Conservation (phyloP, 2,329 filamentous ascomycete species). For the Pyrenophora graminea region DNA sequence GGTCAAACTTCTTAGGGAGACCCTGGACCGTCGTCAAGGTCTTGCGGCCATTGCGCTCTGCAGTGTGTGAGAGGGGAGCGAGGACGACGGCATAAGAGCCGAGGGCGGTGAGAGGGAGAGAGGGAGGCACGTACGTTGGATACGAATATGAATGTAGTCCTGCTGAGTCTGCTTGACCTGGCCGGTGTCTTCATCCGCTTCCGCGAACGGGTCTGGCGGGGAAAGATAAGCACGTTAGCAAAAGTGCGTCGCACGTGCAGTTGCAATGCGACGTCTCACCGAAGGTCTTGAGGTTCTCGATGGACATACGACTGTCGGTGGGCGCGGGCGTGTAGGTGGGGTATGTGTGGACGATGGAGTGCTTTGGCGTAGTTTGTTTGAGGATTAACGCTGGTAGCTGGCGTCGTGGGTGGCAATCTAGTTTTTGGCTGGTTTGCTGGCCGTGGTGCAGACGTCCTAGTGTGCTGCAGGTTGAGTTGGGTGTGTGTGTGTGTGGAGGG, state of each 20-base stretch:
- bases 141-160: conserved; percentile 99
- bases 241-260: conserved; percentile 1
- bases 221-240: not conserved
- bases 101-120: conserved; percentile 3
- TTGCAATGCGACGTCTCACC: conserved; percentile 42
- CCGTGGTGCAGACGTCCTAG: conserved; percentile 8
- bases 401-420: conserved; percentile 10
- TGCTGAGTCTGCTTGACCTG: conserved; percentile 85
- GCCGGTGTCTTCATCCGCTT: conserved; percentile 99
- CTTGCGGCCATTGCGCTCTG: conserved; percentile 99
- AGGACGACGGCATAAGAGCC: not conserved
- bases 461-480: conserved; percentile 10
- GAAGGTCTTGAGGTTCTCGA: conserved; percentile 52
- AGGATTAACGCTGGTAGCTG: not conserved
- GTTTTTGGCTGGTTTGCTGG: conserved; percentile 10
- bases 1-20: conserved; percentile 97
- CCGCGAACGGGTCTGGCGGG: conserved; percentile 86
- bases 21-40: conserved; percentile 99
- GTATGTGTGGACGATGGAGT: conserved; percentile 18
- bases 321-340: conserved; percentile 30
- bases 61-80: not conserved
- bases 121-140: conserved; percentile 73
- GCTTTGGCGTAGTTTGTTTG: not conserved
- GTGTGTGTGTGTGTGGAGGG: conserved; percentile 3
- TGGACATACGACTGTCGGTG: conserved; percentile 40